Percentiles rank a stretch among this genome's conserved stretches.
These are phyloP conservation scores for Trifolium repens DNA, from an alignment of 306 rosid species.

Conservation along the genomic window DNA sequence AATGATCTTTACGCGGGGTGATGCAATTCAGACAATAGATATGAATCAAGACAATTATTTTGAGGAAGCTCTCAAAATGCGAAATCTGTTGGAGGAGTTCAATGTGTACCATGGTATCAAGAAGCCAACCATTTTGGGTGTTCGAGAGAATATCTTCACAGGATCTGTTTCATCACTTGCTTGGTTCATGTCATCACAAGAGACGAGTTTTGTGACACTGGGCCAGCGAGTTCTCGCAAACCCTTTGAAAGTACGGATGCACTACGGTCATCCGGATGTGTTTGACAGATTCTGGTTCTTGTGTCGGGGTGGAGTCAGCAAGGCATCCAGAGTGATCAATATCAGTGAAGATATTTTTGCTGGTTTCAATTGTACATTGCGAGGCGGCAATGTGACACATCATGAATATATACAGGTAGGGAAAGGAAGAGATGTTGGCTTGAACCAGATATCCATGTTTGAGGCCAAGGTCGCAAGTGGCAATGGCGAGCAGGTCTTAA, in stretches of 20 bases:
- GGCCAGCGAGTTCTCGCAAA: slow-evolving; percentile 95
- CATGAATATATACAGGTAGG: slow-evolving; percentile 97
- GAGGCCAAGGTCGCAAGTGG: slow-evolving; percentile 97
- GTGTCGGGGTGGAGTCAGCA: slow-evolving; percentile 89
- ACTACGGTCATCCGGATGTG: slow-evolving; percentile 95
- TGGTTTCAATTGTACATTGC: slow-evolving; percentile 93
- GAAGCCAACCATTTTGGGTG: slow-evolving; percentile 93
- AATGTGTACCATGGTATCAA: slow-evolving; percentile 60
- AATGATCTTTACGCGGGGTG: slow-evolving; percentile 91
- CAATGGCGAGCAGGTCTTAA: slow-evolving; percentile 93
- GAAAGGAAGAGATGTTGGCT: slow-evolving; percentile 96
- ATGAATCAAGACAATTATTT: slow-evolving; percentile 96
- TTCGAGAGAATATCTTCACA: slow-evolving; percentile 92
- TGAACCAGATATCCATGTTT: slow-evolving; percentile 93
- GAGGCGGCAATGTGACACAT: slow-evolving; percentile 97
- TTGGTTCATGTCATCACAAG: slow-evolving; percentile 98
- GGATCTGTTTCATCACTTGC: slow-evolving; percentile 98
- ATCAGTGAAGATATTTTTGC: slow-evolving; percentile 97
- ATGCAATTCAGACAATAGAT: slow-evolving; percentile 93
- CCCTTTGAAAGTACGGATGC: slow-evolving; percentile 96
- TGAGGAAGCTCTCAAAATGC: slow-evolving; percentile 98
- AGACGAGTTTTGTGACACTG: slow-evolving; percentile 87
- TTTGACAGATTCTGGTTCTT: slow-evolving; percentile 96
- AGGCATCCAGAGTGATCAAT: slow-evolving; percentile 91
- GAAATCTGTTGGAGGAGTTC: slow-evolving; percentile 89